Base-by-base conservation (phyloP, 306 rosid species). In the Corylus avellana region DNA sequence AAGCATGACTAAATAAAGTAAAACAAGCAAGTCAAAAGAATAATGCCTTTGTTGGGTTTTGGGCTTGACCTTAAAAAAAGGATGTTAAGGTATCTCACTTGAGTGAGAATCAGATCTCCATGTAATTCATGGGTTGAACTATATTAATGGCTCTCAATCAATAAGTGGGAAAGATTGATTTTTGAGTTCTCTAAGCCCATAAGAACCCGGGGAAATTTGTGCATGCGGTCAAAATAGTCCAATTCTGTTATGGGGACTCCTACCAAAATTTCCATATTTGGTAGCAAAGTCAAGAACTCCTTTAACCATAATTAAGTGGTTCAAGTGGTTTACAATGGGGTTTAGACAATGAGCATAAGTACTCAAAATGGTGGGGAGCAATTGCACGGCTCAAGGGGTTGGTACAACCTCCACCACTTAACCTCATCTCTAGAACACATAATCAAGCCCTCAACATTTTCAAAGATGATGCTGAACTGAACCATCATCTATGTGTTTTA, bases 161-260 rank as follows among this genome's bases (percentile, higher is more conserved):
- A 39, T 67, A 6, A 8, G 29, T 67, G 27, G 17, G 72, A 59
- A 29, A 42, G 22, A 5, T 42, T 18, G 22, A 18, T 67, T 37
- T 67, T 67, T 67, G 49, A 67, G 51, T 67, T 67, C 72, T 39
- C 72, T 42, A 39, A 67, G 72, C 49, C n/a, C 6, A 16, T 12
- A 6, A 67, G 5, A 37, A 29, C 27, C 37, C 2, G 25, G 4
- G 22, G 39, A 17, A 67, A 32, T 67, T 67, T 18, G 6, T 17
- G 50, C 50, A 39, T 39, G 18, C 39, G 50, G 20, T 39, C 49
- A 29, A 67, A 18, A n/a, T 39, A 42, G 48, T 67, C 72, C 72
- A 39, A 67, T 37, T 17, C 7, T 1, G 16, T 39, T 67, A 4
- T 39, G 48, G 50, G 51, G 22, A 18, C 29, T 22, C 14, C 32